Evolutionary conservation across 192 early-diverging fungal genomes (phyloP), one percentile per base, ranked within the genome.

Genomic region (Backusella morwellensis): DNA sequence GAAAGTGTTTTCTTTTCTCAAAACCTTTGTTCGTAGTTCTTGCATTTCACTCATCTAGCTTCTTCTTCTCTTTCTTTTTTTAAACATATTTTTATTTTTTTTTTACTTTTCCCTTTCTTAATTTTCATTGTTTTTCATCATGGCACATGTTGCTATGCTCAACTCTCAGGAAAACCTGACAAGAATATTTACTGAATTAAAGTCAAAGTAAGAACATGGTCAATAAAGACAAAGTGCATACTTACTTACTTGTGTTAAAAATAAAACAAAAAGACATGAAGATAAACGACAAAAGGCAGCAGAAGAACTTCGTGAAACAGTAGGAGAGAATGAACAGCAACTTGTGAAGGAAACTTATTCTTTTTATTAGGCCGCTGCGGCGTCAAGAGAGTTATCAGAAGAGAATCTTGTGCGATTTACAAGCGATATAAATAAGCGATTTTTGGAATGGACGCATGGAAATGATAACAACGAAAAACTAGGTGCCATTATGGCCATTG

Each of bases 401-500:
- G 92, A 95, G 66, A 85, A 85, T 35, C 87, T 92, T 52, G 88
- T 89, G 42, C 89, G 90, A 77, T 94, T 96, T 76, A 90, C 91
- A 56, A 91, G 89, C 73, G 93, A 96, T 44, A 87, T 96, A 66
- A 94, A 95, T 81, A 85, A 89, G 68, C 85, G 90, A 12, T 94
- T 96, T 52, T 95, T 93, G 85, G 91, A 94, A 77, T 84, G 94
- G 3, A 89, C 95, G 32, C 90, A 94, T 74, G 88, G 89, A 70
- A 87, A 81, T 26, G 94, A 96, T 68, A 90, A 86, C 74, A 83
- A 88, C 54, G 92, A 95, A 78, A 95, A 95, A 78, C 85, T 95
- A 23, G 93, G 92, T 23, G 95, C 92, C 35, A 91, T 96, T 70
- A 78, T 92, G 35, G 92, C 92, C 38, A 94, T 96, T 70, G 94